Base-by-base conservation (phyloP, 192 early-diverging fungal species). In the Cetraspora pellucida region DNA sequence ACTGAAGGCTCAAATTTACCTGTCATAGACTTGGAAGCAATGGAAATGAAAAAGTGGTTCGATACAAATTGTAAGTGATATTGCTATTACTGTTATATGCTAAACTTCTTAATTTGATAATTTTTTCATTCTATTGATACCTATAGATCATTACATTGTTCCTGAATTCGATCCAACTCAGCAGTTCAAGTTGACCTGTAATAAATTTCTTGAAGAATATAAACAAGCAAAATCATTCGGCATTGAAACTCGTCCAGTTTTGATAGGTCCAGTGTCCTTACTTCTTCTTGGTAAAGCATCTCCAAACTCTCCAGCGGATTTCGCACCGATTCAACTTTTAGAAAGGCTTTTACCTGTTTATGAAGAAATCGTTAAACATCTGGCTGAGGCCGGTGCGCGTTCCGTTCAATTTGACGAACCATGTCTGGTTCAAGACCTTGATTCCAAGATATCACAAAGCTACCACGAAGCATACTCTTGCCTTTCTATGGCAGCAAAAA, bases 31-130 rank as follows among this genome's bases (percentile, higher is more conserved):
- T 93, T 99, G 44, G 93, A 93, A 67, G 95, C 96, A 68, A 91
- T 95, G 81, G 96, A 98, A 85, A 99, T 99, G 97, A 96, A 96
- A 90, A 99, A 99, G 87, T 99, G 94, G 95, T 99, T 98, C 82
- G 96, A 98, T 84, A 97, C 97, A 78, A 99, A 99, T 92, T 99
- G 93, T 86, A 89, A 94, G 77, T 94, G 87, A 82, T 76, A 77
- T 55, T 13, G 57, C 8, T 44, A 37, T 23, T 37, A 64, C 59
- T 57, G 9, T 72, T 13, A 7, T 27, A 46, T 8, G 46, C 31
- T 6, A 16, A 4, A 6, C 28, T 46, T 59, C 19, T 16, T 5
- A 37, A n/a, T 23, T 25, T 45, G 17, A 10, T 37, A 49, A 21
- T 21, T 13, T 59, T n/a, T 19, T 75, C 19, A 19, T 47, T 44